A percentile compares a stretch with the other conserved stretches of the same genome.
Evolutionary conservation across 2,329 filamentous ascomycete species (phyloP).

Genomic region (Epicoccum nigrum): DNA sequence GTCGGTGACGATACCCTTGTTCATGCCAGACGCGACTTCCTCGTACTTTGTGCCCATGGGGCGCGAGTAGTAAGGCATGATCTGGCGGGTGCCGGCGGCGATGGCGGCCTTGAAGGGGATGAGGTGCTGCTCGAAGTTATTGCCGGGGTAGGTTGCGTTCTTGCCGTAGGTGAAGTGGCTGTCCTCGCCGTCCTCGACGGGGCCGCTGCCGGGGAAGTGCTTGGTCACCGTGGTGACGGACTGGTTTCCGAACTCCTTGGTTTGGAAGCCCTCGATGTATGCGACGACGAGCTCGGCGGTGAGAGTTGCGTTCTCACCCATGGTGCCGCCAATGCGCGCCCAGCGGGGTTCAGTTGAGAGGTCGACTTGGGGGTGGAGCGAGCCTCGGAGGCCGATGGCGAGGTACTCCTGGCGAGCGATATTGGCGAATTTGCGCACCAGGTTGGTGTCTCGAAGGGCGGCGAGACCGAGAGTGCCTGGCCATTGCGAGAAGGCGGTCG

Average conservation of each 20-base stretch:
- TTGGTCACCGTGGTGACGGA: conserved; percentile 59
- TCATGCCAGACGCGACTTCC: conserved; percentile 58
- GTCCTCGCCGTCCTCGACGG: conserved; percentile 58
- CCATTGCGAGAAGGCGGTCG: conserved; percentile 58
- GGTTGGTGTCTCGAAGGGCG: conserved; percentile 53
- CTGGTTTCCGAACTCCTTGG: conserved; percentile 50
- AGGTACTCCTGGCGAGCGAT: conserved; percentile 57
- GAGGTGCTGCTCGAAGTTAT: conserved; percentile 59
- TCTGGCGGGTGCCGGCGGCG: conserved; percentile 56
- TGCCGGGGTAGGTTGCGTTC: conserved; percentile 57
- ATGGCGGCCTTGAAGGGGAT: conserved; percentile 60
- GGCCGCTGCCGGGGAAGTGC: conserved; percentile 61
- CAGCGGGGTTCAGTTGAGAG: conserved; percentile 60
- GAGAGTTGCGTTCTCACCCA: conserved; percentile 58
- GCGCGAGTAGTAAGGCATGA: conserved; percentile 60
- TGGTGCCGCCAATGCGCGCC: conserved; percentile 55
- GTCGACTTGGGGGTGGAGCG: conserved; percentile 60
- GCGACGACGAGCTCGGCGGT: conserved; percentile 47
- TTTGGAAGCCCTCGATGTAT: conserved; percentile 58
- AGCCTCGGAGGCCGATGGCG: conserved; percentile 52
- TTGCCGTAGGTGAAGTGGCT: conserved; percentile 61
- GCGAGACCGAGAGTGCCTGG: conserved; percentile 59
- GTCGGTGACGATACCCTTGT: conserved; percentile 58
- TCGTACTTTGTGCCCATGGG: conserved; percentile 57
- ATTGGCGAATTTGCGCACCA: conserved; percentile 57